Conservation (phyloP, 352 stramenopile genomes). For the Phytopythium aichiense region DNA sequence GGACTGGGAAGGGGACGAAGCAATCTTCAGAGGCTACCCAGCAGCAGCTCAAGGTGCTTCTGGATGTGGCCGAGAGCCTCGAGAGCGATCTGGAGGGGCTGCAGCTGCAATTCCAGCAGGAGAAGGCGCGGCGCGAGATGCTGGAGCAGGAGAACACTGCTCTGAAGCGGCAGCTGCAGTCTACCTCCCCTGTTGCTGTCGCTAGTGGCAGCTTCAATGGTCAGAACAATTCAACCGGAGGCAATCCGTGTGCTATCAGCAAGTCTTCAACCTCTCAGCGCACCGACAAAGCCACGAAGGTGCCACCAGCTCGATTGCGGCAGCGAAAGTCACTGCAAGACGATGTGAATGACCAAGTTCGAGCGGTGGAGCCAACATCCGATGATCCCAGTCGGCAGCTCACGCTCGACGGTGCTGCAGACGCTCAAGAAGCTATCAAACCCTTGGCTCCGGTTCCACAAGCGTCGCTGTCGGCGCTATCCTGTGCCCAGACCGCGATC, state of each 20-base stretch:
- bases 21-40: constrained; percentile 13
- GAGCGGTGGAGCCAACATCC: background rate
- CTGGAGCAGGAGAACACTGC: constrained; percentile 42
- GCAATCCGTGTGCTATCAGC: background rate
- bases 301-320: background rate
- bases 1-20: constrained; percentile 10
- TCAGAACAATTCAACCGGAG: background rate
- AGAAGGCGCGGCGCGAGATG: constrained; percentile 41
- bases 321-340: constrained; percentile 1
- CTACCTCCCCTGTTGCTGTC: constrained; percentile 7
- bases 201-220: background rate
- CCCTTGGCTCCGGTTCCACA: background rate
- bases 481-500: constrained; percentile 1
- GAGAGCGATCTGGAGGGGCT: constrained; percentile 53
- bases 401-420: background rate
- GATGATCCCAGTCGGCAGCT: background rate
- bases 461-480: background rate
- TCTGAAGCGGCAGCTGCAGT: constrained; percentile 24
- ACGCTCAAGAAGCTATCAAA: background rate
- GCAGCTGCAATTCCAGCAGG: constrained; percentile 35
- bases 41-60: constrained; percentile 51
- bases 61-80: constrained; percentile 60
- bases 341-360: background rate
- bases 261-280: constrained; percentile 10
- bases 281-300: background rate